Evolutionary conservation across 371 early-diverging fungal species (phyloP).

Genomic region (Capniomyces stellatus): DNA sequence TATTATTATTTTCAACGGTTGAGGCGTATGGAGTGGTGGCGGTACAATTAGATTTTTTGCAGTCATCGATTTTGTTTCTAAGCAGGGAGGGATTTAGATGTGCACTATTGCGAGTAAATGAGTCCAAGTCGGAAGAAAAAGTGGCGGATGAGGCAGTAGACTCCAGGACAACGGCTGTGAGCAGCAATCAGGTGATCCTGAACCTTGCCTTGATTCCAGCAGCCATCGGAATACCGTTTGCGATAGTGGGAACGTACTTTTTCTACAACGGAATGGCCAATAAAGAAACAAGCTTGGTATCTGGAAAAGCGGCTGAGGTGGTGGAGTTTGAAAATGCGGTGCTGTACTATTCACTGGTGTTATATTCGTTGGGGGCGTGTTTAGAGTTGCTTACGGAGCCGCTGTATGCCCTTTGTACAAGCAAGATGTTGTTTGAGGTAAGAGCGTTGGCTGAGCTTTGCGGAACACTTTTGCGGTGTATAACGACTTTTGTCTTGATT

Average conservation of each 20-base stretch:
- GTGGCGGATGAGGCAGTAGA: not conserved
- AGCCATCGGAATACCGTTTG: conserved; percentile 34
- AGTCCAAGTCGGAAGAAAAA: too few relatives aligned
- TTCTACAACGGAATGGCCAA: conserved; percentile 10
- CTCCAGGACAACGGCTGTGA: not conserved
- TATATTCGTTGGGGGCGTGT: conserved; percentile 54
- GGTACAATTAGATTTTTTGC: conserved; percentile 66
- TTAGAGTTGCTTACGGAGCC: conserved; percentile 70
- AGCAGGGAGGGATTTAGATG: conserved; percentile 79
- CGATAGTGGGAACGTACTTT: conserved; percentile 28
- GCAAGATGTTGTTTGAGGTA: conserved; percentile 47
- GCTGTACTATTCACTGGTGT: conserved; percentile 29
- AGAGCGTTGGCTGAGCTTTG: conserved; percentile 65
- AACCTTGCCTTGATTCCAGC: conserved; percentile 63
- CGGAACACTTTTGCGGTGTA: conserved; percentile 54
- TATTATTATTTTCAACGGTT: conserved; percentile 43
- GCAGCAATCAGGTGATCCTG: conserved; percentile 34
- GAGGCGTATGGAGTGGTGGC: conserved; percentile 66
- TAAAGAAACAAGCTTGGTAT: conserved; percentile 4
- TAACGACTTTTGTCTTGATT: conserved; percentile 12
- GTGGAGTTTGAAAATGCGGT: conserved; percentile 14
- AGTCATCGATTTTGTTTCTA: conserved; percentile 73
- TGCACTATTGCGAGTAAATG: conserved; percentile 43
- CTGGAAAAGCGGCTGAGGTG: not conserved
- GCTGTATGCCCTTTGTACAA: conserved; percentile 51